Evolutionary conservation across 768 basidiomycete genomes (phyloP).

Genomic region (Russula compacta): DNA sequence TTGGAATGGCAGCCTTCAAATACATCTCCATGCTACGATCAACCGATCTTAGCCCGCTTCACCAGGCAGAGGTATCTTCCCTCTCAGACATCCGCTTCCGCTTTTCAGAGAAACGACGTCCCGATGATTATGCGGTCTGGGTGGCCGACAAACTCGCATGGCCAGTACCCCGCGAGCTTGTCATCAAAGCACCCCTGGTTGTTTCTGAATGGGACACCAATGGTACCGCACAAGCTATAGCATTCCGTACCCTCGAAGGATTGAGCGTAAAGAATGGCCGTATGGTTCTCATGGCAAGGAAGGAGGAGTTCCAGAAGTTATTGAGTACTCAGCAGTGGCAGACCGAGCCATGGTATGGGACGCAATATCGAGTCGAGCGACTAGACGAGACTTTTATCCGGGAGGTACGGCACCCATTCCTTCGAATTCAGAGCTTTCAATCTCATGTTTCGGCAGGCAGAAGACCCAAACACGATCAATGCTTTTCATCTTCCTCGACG

Average conservation of each 20-base stretch:
- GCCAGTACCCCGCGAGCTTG: slow-evolving; percentile 71
- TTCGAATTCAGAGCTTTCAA: neutral
- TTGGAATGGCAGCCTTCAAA: slow-evolving; percentile 64
- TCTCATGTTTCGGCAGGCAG: slow-evolving; percentile 38
- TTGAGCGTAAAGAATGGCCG: slow-evolving; percentile 53
- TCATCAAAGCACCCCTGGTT: slow-evolving; percentile 63
- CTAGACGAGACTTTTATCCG: slow-evolving; percentile 55
- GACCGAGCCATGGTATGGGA: slow-evolving; percentile 89
- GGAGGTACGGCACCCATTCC: slow-evolving; percentile 30
- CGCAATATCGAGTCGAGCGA: slow-evolving; percentile 69
- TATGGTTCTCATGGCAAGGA: slow-evolving; percentile 72
- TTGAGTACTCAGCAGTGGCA: slow-evolving; percentile 44
- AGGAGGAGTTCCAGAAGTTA: slow-evolving; percentile 49
- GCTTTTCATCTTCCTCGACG: slow-evolving; percentile 74
- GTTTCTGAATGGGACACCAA: slow-evolving; percentile 63
- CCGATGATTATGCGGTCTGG: slow-evolving; percentile 71
- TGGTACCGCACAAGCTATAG: slow-evolving; percentile 38
- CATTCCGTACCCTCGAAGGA: slow-evolving; percentile 51
- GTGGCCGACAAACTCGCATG: slow-evolving; percentile 67
- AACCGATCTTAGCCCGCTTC: slow-evolving; percentile 50
- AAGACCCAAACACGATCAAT: slow-evolving; percentile 49
- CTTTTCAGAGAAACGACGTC: slow-evolving; percentile 76
- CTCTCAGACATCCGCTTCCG: slow-evolving; percentile 72
- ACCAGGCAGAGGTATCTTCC: slow-evolving; percentile 66
- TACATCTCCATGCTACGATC: slow-evolving; percentile 65